These are phyloP conservation scores for Grosmannia penicillata DNA, from an alignment of 2,329 filamentous ascomycete genomes.

Conservation along the genomic window DNA sequence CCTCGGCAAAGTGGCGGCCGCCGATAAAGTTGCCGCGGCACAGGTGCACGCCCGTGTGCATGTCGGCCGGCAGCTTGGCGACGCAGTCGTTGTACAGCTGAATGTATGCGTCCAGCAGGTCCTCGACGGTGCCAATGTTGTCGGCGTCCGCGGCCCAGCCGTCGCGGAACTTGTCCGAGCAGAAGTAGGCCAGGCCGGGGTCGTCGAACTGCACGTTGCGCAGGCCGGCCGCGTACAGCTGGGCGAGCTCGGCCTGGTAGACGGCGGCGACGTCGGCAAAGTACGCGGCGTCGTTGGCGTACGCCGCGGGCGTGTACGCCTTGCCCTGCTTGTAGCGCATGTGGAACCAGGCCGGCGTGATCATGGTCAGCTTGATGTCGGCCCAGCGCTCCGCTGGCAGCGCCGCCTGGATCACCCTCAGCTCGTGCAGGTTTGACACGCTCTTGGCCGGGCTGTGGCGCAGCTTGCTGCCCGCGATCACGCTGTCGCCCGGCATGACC, in stretches of 20 bases:
- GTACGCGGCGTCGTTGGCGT: conserved; percentile 43
- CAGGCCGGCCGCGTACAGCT: conserved; percentile 46
- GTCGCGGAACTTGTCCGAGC: conserved; percentile 54
- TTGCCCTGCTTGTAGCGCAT: conserved; percentile 38
- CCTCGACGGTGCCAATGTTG: conserved; percentile 53
- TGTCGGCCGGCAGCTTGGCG: conserved; percentile 46
- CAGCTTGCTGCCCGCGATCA: conserved; percentile 34
- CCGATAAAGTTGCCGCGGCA: conserved; percentile 57
- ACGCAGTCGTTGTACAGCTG: conserved; percentile 61
- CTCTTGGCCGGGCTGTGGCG: conserved; percentile 25
- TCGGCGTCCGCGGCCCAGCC: conserved; percentile 54
- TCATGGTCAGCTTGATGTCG: conserved; percentile 39
- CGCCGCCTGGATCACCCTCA: conserved; percentile 29
- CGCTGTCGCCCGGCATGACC: conserved; percentile 41
- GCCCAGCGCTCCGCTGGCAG: conserved; percentile 32
- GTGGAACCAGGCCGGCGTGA: conserved; percentile 39
- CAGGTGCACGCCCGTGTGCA: conserved; percentile 65
- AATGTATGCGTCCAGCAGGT: conserved; percentile 63
- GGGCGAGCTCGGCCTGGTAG: conserved; percentile 46
- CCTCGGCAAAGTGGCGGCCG: conserved; percentile 50
- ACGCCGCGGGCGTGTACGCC: conserved; percentile 41
- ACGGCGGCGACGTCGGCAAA: conserved; percentile 51
- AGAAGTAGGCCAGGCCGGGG: conserved; percentile 57
- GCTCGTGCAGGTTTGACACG: conserved; percentile 33
- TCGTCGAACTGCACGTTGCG: conserved; percentile 56